Base-by-base conservation (phyloP, 2,329 filamentous ascomycete genomes). In the Claviceps spartinae region DNA sequence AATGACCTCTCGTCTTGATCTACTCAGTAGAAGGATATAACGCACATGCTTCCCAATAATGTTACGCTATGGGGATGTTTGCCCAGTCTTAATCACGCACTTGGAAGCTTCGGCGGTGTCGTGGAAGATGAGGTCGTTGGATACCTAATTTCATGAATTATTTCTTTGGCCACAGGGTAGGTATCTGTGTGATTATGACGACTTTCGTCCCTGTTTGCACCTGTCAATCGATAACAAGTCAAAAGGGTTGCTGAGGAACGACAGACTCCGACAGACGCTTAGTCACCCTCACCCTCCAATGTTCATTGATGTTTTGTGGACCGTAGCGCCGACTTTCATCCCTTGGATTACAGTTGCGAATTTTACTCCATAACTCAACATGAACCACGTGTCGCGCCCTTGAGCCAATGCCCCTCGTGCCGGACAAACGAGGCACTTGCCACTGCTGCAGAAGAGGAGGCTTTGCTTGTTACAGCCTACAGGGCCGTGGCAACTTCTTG, bases 281-380 rank as follows among this genome's bases (percentile, higher is more conserved):
- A 47, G 45, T 47, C 45, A 47, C 5, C 45, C 5, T 34, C 4
- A n/a, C n/a, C n/a, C n/a, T n/a, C n/a, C n/a, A 11, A 37, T n/a
- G 37, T 5, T 16, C 18, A n/a, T 22, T 8, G n/a, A 11, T 3
- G 34, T n/a, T 11, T 14, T 18, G 44, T 36, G 44, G 44, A n/a
- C n/a, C 24, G 18, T 16, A 13, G 26, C 18, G 44, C 26, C 44
- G 22, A 48, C 50, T 30, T 30, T 30, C 52, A 51, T 51, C 52
- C 52, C 52, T 54, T 54, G 45, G 48, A 54, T 54, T 54, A 48
- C 52, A 54, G 52, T 51, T 36, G 30, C 22, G 9, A 36, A 20
- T 47, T 43, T 22, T 1, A 40, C 3, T 40, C 4, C 26, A 34
- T 34, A 44, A 7, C 22, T 45, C 20, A 41, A 45, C 40, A n/a